Evolutionary conservation across 495 filamentous ascomycete species (phyloP).

Genomic region (Tuber calosporum): DNA sequence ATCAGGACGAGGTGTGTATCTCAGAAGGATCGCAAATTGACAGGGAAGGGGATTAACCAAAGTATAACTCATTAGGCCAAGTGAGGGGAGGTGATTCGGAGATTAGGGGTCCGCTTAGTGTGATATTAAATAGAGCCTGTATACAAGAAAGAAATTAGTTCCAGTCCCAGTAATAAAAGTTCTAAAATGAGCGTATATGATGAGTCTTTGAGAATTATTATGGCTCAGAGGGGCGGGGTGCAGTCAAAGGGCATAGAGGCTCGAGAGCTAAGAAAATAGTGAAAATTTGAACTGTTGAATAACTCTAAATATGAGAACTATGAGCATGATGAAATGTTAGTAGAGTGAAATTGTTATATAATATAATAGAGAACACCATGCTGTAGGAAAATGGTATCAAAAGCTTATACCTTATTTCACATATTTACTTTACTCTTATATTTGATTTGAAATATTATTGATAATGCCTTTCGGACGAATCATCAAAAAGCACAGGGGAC

Average conservation of each 20-base stretch:
- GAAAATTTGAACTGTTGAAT: background rate
- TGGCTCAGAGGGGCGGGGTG: background rate
- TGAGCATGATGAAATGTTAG: background rate
- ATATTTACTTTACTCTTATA: background rate
- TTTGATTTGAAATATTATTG: background rate
- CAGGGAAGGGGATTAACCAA: background rate
- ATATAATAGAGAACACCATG: background rate
- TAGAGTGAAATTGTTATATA: background rate
- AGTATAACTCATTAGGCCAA: background rate
- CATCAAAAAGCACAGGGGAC: fast-evolving
- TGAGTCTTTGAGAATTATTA: background rate
- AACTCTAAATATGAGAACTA: background rate
- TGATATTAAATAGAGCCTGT: background rate
- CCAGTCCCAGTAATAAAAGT: background rate
- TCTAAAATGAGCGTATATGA: background rate
- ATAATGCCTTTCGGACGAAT: background rate
- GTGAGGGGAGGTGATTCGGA: background rate
- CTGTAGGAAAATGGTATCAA: background rate
- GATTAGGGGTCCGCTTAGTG: background rate
- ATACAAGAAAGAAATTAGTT: background rate
- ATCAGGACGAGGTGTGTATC: background rate
- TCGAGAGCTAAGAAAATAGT: background rate
- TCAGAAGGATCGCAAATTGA: background rate
- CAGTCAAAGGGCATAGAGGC: background rate
- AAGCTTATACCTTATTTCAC: background rate